Conservation (phyloP, 345 rosid species). For the Mangifera indica region DNA sequence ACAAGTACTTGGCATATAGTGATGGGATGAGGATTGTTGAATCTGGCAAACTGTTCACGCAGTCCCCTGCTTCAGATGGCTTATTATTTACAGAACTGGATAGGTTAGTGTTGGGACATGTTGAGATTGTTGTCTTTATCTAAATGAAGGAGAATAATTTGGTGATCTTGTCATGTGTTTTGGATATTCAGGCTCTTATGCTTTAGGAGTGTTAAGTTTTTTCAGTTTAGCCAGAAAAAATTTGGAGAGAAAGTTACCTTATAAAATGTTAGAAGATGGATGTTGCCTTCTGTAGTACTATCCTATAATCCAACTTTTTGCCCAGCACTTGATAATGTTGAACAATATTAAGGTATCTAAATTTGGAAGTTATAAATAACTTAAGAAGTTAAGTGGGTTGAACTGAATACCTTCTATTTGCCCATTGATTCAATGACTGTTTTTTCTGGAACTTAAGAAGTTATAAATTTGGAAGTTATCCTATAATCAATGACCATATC, state of each 20-base stretch:
- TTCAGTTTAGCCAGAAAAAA: neutral
- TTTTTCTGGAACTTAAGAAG: too few relatives aligned
- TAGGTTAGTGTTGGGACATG: conserved; percentile 40
- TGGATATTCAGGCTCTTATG: neutral
- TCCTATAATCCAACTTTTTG: neutral
- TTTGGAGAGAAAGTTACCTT: neutral
- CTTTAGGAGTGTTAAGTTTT: neutral
- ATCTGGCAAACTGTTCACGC: conserved; percentile 60
- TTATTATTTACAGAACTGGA: conserved; percentile 73
- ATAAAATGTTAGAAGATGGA: neutral
- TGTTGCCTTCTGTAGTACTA: neutral
- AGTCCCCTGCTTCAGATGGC: conserved; percentile 63
- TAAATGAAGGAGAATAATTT: neutral
- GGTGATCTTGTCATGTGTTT: neutral
- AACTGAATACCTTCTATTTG: neutral
- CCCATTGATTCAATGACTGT: neutral
- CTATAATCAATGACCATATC: neutral
- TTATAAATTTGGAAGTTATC: too few relatives aligned
- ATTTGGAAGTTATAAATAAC: neutral
- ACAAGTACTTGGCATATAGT: conserved; percentile 87
- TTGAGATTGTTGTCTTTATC: neutral
- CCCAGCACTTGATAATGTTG: neutral
- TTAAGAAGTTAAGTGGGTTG: neutral
- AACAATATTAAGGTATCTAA: neutral
- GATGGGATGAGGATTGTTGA: conserved; percentile 92